Conservation (phyloP, 139 green algal species). For the Coccomyxa sp. region DNA sequence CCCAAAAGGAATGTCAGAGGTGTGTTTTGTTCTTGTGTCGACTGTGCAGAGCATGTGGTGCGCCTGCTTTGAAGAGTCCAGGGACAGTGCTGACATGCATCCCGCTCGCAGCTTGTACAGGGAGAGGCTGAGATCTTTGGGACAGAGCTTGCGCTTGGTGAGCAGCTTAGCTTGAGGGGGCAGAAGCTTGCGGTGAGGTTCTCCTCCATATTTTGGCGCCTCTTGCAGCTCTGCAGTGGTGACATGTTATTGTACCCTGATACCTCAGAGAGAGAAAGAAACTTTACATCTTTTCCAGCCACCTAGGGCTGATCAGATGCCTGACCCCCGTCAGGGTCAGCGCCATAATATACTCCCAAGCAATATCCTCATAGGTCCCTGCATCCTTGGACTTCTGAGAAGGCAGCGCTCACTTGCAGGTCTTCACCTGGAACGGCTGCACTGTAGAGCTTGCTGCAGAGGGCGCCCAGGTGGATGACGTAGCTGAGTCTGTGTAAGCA, state of each 20-base stretch:
- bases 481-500: conserved; percentile 48
- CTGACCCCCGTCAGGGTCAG: too few species aligned
- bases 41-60: neutral
- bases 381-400: too few species aligned
- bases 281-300: too few species aligned
- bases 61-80: neutral
- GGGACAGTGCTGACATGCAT: neutral
- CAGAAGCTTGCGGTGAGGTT: conserved; percentile 71
- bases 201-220: conserved; percentile 12
- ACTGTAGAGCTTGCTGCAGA: conserved; percentile 31
- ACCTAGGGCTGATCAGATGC: too few species aligned
- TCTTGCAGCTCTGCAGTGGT: too few species aligned
- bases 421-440: conserved; percentile 80
- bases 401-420: too few species aligned
- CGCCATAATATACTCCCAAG: too few species aligned
- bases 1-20: too few species aligned
- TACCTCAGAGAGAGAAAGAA: too few species aligned
- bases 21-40: too few species aligned
- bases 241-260: too few species aligned
- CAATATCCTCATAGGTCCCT: too few species aligned
- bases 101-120: neutral
- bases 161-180: conserved; percentile 45
- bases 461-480: conserved; percentile 32
- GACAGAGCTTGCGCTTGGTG: conserved; percentile 59
- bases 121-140: conserved; percentile 87